These are phyloP conservation scores for Venturiaceae sp. DNA, from an alignment of 2,329 filamentous ascomycete species.

Conservation along the genomic window DNA sequence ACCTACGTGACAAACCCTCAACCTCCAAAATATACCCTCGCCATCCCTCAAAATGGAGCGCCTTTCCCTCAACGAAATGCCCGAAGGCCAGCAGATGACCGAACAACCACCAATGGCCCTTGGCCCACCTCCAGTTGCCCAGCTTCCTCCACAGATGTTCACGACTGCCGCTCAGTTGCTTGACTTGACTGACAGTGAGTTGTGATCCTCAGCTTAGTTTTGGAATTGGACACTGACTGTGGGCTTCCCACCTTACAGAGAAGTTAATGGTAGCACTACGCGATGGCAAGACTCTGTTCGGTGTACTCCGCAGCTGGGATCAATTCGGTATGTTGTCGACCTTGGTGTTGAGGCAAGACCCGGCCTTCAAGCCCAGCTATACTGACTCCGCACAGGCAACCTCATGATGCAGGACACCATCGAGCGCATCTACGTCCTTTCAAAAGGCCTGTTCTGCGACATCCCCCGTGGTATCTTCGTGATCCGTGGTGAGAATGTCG, in stretches of 20 bases:
- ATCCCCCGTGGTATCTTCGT: conserved; percentile 80
- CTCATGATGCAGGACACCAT: conserved; percentile 87
- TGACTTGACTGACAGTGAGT: conserved; percentile 92
- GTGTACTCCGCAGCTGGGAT: conserved; percentile 90
- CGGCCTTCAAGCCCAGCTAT: background rate
- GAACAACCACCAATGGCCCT: background rate
- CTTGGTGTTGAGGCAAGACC: conserved; percentile 2
- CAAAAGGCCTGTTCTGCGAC: conserved; percentile 65
- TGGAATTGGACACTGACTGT: background rate
- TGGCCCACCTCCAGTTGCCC: conserved; percentile 34
- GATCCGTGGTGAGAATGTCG: conserved; percentile 93
- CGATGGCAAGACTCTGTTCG: conserved; percentile 88
- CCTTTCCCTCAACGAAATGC: conserved; percentile 10
- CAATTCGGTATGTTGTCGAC: conserved; percentile 65
- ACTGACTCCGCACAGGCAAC: conserved; percentile 54
- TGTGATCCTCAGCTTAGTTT: conserved; percentile 9
- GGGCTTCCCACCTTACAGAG: conserved; percentile 46
- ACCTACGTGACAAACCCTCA: background rate
- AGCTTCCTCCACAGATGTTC: conserved; percentile 92
- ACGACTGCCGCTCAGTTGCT: conserved; percentile 92
- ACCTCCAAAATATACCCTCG: background rate
- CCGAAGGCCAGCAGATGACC: background rate
- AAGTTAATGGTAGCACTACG: conserved; percentile 88
- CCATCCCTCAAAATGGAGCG: conserved; percentile 9
- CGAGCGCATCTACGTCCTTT: conserved; percentile 78